Evolutionary conservation across 140 eudicot species (phyloP), one percentile per base, ranked within the genome.

Genomic region (Oenanthe javanica): DNA sequence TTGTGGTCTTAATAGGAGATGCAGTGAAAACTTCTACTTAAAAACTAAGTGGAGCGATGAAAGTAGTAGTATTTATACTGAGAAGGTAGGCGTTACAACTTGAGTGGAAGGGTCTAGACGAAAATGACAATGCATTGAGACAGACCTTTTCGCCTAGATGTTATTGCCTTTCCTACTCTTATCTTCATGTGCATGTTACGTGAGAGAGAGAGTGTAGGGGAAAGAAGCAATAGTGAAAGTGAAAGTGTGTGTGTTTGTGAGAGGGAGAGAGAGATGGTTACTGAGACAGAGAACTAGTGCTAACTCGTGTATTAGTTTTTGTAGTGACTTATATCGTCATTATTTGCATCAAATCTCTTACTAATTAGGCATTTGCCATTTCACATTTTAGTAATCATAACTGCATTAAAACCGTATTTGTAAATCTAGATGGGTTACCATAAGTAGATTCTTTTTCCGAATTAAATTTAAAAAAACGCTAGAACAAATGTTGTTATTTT

Each of bases 41-140:
- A 12, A 19, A 16, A 83, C 66, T 18, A 55, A 31, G 82, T n/a
- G 57, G n/a, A 63, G 78, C 16, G 85, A 80, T 52, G 83, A 79
- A 84, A 59, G 45, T 64, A 57, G 19, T 80, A 80, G 47, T 81
- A 83, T 76, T 81, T 89, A 89, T 72, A 78, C 59, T 49, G 77
- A 81, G 51, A 52, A 8, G 18, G 36, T 67, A 49, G 46, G 77
- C 19, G 14, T 40, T 54, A 81, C 80, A 55, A 81, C 76, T 80
- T 71, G 80, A 72, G 66, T 82, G 82, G 93, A 89, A 89, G 84
- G 86, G 83, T 85, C 88, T 87, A 72, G 89, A 89, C 73, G 87
- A 89, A 77, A 83, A 81, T 71, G 89, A 85, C 82, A 23, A 42
- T 59, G 48, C 84, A 57, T 72, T 51, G 5, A 2, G 1, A 51